These are phyloP conservation scores for Coniferiporia sulphurascens DNA, from an alignment of 1,284 basidiomycete genomes.

Conservation along the genomic window DNA sequence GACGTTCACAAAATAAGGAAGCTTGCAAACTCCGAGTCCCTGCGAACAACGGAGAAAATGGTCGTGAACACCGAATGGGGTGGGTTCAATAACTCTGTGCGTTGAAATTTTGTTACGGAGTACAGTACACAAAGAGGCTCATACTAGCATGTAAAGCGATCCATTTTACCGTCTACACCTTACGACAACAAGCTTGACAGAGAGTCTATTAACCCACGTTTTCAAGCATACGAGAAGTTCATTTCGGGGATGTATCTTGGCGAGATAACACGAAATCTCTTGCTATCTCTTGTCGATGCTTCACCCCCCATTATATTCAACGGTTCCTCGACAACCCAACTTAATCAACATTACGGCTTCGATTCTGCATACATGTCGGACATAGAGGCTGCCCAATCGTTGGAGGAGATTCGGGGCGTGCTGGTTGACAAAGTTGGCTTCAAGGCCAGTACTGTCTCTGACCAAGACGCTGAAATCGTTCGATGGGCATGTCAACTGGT, in stretches of 20 bases:
- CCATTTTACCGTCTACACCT: slow-evolving; percentile 85
- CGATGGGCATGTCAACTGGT: slow-evolving; percentile 78
- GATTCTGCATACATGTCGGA: slow-evolving; percentile 92
- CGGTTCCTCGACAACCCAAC: slow-evolving; percentile 63
- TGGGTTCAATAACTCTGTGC: slow-evolving; percentile 85
- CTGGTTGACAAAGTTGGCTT: slow-evolving; percentile 64
- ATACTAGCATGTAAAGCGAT: slow-evolving; percentile 46
- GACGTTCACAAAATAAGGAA: slow-evolving; percentile 82
- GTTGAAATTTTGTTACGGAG: slow-evolving; percentile 1
- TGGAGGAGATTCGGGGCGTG: slow-evolving; percentile 39
- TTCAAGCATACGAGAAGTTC: slow-evolving; percentile 97
- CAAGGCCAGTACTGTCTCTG: slow-evolving; percentile 44
- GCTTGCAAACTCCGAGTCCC: slow-evolving; percentile 58
- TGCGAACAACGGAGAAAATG: slow-evolving; percentile 72
- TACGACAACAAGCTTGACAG: slow-evolving; percentile 94
- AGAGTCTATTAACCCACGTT: slow-evolving; percentile 88
- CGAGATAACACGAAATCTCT: slow-evolving; percentile 84
- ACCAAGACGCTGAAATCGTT: slow-evolving; percentile 76
- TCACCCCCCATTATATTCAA: slow-evolving; percentile 72
- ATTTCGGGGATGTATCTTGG: slow-evolving; percentile 99
- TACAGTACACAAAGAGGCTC: slow-evolving; percentile 6
- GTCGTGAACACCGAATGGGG: slow-evolving; percentile 99
- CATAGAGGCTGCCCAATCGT: slow-evolving; percentile 63
- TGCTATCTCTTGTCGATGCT: slow-evolving; percentile 84
- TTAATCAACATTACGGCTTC: slow-evolving; percentile 92